Evolutionary conservation across 2,329 filamentous ascomycete genomes (phyloP), one percentile per base, ranked within the genome.

Genomic region (Xylariaceae sp.): DNA sequence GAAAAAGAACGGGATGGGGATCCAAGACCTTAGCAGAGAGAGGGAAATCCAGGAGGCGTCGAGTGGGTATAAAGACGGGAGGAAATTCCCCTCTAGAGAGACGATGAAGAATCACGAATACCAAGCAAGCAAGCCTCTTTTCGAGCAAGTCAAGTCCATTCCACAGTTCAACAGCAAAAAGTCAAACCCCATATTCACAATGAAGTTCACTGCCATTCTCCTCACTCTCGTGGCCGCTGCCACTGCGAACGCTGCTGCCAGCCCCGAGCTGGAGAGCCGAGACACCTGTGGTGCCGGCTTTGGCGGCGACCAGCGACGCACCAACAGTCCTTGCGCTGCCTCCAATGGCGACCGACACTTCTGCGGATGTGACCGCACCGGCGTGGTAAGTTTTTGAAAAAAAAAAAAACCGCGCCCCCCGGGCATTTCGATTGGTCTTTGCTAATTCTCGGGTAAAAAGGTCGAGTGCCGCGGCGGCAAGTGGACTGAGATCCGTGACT

Each of bases 311-410:
- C 59, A 61, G 47, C 47, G 59, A 35, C 59, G 59, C 39, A 61
- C 59, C 11, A 59, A 59, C 54, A 61, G 59, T 34, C 52, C 54
- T 31, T 59, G 57, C 45, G 4, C 53, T n/a, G 9, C 59, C 27
- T 55, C 51, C 32, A 61, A 61, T 39, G 59, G 59, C 2, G 59
- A 59, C 47, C 46, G 57, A 6, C 39, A 53, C 9, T 61, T 61
- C 52, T 61, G 59, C 54, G 59, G 59, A 4, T 59, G 59, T 32
- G 59, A 61, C 40, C 40, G 59, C 12, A 59, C 59, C 6, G 59
- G 37, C n/a, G 53, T 59, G 19, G 59, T 59, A 59, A 8, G n/a
- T 34, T 11, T 3, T 45, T 45, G 19, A 45, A 11, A 9, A 40
- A 40, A n/a, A 40, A 40, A n/a, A n/a, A n/a, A 40, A 6, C 4